These are phyloP conservation scores for Phtheirospermum japonicum DNA, from an alignment of 257 asterid genomes.

Conservation along the genomic window DNA sequence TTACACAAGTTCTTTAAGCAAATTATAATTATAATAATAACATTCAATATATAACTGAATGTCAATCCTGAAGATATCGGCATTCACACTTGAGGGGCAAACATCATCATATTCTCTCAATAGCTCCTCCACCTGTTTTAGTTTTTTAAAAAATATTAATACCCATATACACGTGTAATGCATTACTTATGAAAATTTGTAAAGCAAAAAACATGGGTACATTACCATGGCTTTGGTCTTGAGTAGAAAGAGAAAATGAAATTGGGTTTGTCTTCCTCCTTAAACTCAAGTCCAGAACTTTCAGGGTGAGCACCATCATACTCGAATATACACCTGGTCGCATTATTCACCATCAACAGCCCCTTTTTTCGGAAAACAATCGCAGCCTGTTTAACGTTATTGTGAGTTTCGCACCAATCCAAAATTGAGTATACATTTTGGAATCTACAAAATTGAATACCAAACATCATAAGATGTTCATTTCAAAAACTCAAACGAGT, in stretches of 20 bases:
- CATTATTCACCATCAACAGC: neutral
- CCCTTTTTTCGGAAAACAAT: neutral
- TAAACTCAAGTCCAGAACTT: neutral
- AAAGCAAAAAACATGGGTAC: too few relatives aligned
- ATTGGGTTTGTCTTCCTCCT: conserved; percentile 7
- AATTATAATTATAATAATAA: too few relatives aligned
- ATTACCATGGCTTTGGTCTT: conserved; percentile 3
- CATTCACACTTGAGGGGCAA: neutral
- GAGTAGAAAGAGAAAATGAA: neutral
- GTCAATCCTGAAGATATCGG: conserved; percentile 8
- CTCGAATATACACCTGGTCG: neutral
- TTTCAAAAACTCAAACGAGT: too few relatives aligned
- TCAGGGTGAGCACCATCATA: neutral
- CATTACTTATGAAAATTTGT: neutral
- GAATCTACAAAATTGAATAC: too few relatives aligned
- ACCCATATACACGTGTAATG: too few relatives aligned
- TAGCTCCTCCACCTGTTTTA: neutral
- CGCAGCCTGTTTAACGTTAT: neutral
- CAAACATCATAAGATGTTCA: too few relatives aligned
- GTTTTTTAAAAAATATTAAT: too few relatives aligned
- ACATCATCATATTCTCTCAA: neutral
- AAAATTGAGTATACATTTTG: too few relatives aligned
- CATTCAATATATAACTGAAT: too few relatives aligned
- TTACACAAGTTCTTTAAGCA: too few relatives aligned
- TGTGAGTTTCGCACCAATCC: conserved; percentile 3